Evolutionary conservation across 495 filamentous ascomycete species (phyloP).

Genomic region (Darksidea phi): DNA sequence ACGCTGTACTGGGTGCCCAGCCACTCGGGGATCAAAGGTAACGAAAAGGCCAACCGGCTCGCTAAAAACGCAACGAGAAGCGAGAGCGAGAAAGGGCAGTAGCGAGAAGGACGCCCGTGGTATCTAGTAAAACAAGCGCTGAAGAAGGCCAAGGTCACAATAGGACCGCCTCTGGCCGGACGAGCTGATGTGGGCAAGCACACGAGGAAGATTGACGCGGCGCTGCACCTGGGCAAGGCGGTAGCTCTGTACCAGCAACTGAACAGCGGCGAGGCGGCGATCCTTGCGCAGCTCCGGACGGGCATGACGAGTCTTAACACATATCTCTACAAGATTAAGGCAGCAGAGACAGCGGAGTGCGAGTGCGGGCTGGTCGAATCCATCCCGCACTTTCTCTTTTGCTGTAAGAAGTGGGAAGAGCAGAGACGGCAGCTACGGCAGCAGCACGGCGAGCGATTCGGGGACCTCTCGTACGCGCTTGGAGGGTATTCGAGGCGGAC

Average conservation of each 20-base stretch:
- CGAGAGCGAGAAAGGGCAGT: no score
- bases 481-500: slow-evolving; percentile 17
- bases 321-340: slow-evolving; percentile 7
- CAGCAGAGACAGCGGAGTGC: slow-evolving; percentile 1
- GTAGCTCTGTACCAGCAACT: slow-evolving; percentile 17
- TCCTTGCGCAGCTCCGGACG: slow-evolving; percentile 1
- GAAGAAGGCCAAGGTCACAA: no score
- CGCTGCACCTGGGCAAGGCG: slow-evolving; percentile 19
- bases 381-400: slow-evolving; percentile 8
- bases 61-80: no score
- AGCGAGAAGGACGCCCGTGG: no score
- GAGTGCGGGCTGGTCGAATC: neutral
- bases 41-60: slow-evolving; percentile 2
- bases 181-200: slow-evolving; percentile 4
- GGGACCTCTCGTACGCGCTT: slow-evolving; percentile 21
- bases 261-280: slow-evolving; percentile 16
- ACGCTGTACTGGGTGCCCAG: slow-evolving; percentile 16
- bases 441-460: slow-evolving; percentile 22
- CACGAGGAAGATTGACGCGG: slow-evolving; percentile 21
- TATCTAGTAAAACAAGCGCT: no score
- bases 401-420: slow-evolving; percentile 3
- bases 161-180: neutral
- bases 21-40: slow-evolving; percentile 13
- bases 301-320: neutral
- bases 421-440: slow-evolving; percentile 7